Evolutionary conservation across 2,329 filamentous ascomycete species (phyloP).

Genomic region (Ambrosiella cleistominuta): DNA sequence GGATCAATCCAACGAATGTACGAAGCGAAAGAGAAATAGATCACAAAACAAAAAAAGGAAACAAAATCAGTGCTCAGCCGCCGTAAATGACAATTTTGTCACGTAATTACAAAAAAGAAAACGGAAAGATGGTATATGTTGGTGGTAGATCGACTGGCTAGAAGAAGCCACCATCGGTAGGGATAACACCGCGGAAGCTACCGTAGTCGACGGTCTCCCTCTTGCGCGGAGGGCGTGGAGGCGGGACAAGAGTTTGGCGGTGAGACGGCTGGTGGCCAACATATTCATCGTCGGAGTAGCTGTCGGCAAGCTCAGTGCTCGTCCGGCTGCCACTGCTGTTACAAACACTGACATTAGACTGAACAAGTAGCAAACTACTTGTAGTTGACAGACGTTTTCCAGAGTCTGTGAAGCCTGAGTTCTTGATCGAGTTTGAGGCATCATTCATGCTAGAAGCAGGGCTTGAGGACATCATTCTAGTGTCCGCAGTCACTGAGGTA

Average conservation of each 20-base stretch:
- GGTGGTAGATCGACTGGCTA: not conserved
- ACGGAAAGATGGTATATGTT: not conserved
- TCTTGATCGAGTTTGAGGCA: slow-evolving; percentile 28
- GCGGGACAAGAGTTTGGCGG: slow-evolving; percentile 5
- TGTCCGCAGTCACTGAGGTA: not conserved
- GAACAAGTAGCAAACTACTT: slow-evolving; percentile 40
- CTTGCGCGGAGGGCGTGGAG: slow-evolving; percentile 6
- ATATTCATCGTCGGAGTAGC: slow-evolving; percentile 5
- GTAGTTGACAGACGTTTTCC: slow-evolving; percentile 43
- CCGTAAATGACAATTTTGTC: slow-evolving; percentile 1
- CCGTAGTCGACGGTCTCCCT: slow-evolving; percentile 6
- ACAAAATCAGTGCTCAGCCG: slow-evolving; percentile 12
- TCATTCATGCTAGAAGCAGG: not conserved
- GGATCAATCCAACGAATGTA: not conserved
- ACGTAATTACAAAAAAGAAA: slow-evolving; percentile 4
- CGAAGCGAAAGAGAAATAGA: not conserved
- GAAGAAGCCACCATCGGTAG: slow-evolving; percentile 9
- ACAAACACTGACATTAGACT: slow-evolving; percentile 32
- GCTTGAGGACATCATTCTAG: not conserved
- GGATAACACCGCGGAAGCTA: slow-evolving; percentile 3
- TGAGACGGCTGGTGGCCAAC: not conserved
- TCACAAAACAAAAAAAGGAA: not conserved
- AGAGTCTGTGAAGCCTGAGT: slow-evolving; percentile 44
- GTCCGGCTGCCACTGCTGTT: slow-evolving; percentile 28
- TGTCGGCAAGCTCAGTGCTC: slow-evolving; percentile 7